These are phyloP conservation scores for Sarocladiaceae sp. DNA, from an alignment of 2,329 filamentous ascomycete species.

Conservation along the genomic window DNA sequence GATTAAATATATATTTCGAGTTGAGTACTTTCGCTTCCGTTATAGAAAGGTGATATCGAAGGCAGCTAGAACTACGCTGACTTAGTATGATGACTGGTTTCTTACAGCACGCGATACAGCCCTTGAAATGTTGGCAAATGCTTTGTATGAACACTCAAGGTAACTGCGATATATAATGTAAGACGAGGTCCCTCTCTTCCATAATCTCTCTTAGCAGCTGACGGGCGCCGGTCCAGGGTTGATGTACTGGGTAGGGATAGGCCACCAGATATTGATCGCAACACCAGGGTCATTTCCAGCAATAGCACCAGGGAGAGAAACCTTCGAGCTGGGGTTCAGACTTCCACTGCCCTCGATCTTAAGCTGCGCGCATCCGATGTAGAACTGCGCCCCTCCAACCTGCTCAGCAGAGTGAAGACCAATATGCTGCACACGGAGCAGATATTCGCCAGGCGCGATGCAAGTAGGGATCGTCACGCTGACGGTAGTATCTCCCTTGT, in stretches of 20 bases:
- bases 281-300: conserved; percentile 22
- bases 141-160: no score
- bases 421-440: conserved; percentile 26
- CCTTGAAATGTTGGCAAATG: no score
- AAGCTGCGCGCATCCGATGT: conserved; percentile 20
- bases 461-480: conserved; percentile 17
- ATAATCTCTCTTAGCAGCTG: not conserved
- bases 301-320: conserved; percentile 25
- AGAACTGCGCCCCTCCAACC: conserved; percentile 28
- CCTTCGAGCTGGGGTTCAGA: conserved; percentile 18
- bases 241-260: conserved; percentile 21
- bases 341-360: conserved; percentile 15
- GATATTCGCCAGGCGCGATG: conserved; percentile 19
- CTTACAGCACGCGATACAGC: no score
- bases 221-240: conserved; percentile 19
- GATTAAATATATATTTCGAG: no score
- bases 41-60: no score
- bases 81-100: no score
- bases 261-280: conserved; percentile 25
- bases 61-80: no score
- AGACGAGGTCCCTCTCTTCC: not conserved
- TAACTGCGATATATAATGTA: no score
- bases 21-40: no score
- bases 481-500: conserved; percentile 19
- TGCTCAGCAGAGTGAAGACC: conserved; percentile 24